Conservation (phyloP, 768 basidiomycete genomes). For the Leccinum fibrillosum region DNA sequence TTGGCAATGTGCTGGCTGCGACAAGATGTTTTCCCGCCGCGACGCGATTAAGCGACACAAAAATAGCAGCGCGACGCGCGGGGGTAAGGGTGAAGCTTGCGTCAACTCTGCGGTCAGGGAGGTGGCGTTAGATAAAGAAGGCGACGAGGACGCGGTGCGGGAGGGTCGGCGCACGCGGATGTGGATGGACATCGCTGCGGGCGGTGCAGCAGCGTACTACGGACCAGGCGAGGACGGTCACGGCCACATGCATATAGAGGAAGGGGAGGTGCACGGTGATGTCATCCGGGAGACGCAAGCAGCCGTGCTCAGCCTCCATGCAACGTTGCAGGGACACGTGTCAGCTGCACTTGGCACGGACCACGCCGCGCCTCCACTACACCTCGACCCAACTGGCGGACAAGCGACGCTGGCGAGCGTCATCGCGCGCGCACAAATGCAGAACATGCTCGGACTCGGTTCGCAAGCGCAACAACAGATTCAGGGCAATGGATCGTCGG, state of each 20-base stretch:
- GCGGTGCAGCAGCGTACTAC: constrained; percentile 17
- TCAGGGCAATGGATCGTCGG: constrained; percentile 3
- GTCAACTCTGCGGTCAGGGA: constrained; percentile 58
- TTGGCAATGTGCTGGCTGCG: constrained; percentile 72
- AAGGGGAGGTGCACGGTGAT: constrained; percentile 55
- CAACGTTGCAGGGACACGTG: constrained; percentile 55
- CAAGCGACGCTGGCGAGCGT: constrained; percentile 71
- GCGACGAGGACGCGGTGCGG: constrained; percentile 37
- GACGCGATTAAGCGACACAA: constrained; percentile 81
- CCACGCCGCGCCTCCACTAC: constrained; percentile 28
- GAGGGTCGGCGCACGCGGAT: constrained; percentile 61
- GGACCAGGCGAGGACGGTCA: neutral
- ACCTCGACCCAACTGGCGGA: constrained; percentile 47
- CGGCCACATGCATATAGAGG: constrained; percentile 40
- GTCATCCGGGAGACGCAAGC: constrained; percentile 50
- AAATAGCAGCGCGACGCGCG: constrained; percentile 52
- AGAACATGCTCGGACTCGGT: constrained; percentile 28
- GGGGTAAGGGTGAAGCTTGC: constrained; percentile 51
- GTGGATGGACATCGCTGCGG: constrained; percentile 59
- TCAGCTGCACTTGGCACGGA: constrained; percentile 49
- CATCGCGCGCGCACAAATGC: constrained; percentile 66
- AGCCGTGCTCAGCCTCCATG: constrained; percentile 52
- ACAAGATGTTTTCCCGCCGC: constrained; percentile 69
- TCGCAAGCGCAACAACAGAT: constrained; percentile 14
- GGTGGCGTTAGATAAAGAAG: constrained; percentile 45